Percentiles rank a stretch among this genome's conserved stretches.
phyloP scores from a whole-genome alignment of 805 yeast genomes.

The Lachancea nothofagi region DNA sequence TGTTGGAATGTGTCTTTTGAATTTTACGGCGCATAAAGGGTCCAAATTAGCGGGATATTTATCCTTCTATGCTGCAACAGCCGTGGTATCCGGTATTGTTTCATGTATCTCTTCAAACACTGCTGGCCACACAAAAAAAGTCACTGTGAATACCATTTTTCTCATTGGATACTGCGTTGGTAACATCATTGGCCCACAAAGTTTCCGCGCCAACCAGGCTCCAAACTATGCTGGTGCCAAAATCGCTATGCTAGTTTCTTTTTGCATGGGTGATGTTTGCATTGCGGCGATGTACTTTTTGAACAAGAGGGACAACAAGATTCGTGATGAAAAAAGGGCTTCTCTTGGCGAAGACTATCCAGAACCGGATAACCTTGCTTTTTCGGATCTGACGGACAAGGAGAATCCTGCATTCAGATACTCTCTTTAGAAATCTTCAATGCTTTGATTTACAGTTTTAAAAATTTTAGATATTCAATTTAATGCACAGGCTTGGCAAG shows the following conservation, averaged over 20 bases:
- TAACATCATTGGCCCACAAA: conserved; percentile 70
- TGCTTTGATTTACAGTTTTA: too few species aligned
- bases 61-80: conserved; percentile 8
- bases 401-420: conserved; percentile 41
- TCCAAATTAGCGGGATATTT: conserved; percentile 5
- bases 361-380: conserved; percentile 20
- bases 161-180: conserved; percentile 64
- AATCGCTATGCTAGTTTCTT: conserved; percentile 45
- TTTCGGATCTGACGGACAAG: conserved; percentile 40
- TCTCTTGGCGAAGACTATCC: conserved; percentile 22
- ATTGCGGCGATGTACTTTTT: conserved; percentile 28
- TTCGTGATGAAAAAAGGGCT: conserved; percentile 35
- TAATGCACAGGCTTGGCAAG: too few species aligned
- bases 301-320: conserved; percentile 38
- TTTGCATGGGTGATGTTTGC: conserved; percentile 36
- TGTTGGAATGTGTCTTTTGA: conserved; percentile 29
- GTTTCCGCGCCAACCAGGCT: conserved; percentile 51
- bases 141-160: conserved; percentile 50
- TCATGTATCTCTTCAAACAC: conserved; percentile 37
- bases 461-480: too few species aligned
- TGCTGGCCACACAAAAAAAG: conserved; percentile 70
- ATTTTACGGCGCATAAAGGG: conserved; percentile 32
- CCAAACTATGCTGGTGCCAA: conserved; percentile 56
- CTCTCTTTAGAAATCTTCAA: too few species aligned
- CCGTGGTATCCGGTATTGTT: conserved; percentile 8